phyloP scores from a whole-genome alignment of 495 filamentous ascomycete species.

The Articulospora tetracladia region DNA sequence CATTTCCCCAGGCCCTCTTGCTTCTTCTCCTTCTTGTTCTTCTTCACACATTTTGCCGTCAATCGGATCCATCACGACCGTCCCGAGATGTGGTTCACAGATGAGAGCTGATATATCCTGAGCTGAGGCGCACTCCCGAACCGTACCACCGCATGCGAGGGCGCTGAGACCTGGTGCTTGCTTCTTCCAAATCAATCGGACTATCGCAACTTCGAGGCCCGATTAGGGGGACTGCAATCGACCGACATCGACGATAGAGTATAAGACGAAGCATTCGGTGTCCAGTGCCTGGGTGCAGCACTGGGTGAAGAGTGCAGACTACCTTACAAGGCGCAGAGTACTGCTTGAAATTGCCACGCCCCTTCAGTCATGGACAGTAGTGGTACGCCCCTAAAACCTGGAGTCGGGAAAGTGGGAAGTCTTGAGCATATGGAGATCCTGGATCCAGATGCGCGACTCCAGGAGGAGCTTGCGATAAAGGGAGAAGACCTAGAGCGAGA shows the following conservation, averaged over 20 bases:
- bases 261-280: too few relatives aligned
- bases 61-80: not conserved
- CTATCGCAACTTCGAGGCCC: too few relatives aligned
- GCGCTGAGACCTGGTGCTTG: not conserved
- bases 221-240: too few relatives aligned
- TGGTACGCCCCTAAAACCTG: not conserved
- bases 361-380: not conserved
- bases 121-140: not conserved
- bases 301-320: too few relatives aligned
- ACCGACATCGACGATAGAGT: too few relatives aligned
- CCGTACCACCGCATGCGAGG: not conserved
- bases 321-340: too few relatives aligned
- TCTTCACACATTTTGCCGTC: not conserved
- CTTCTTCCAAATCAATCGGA: not conserved
- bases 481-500: conserved; percentile 11
- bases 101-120: not conserved
- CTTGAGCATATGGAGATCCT: not conserved
- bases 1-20: too few relatives aligned
- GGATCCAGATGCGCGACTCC: not conserved
- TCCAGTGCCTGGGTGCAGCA: too few relatives aligned
- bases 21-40: not conserved
- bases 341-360: too few relatives aligned
- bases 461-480: conserved; percentile 6
- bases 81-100: not conserved
- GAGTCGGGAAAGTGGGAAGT: not conserved